Conservation (phyloP, 2,329 filamentous ascomycete species). For the Fusarium clavum region DNA sequence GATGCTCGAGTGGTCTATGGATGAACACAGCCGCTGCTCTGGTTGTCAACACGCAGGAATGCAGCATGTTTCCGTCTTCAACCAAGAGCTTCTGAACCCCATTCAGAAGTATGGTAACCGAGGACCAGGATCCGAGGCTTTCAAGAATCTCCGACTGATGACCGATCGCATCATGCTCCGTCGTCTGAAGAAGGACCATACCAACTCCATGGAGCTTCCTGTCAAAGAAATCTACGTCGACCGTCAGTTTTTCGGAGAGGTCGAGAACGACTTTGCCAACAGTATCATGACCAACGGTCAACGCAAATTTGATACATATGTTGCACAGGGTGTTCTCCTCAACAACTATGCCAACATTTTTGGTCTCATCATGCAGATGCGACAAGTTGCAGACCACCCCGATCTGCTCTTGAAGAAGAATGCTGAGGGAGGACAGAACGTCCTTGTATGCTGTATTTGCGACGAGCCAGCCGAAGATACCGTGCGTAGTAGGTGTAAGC, state of each 20-base stretch:
- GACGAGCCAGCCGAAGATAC: slow-evolving; percentile 97
- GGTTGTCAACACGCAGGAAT: slow-evolving; percentile 65
- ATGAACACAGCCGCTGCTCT: slow-evolving; percentile 76
- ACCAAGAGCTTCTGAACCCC: slow-evolving; percentile 93
- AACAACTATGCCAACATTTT: slow-evolving; percentile 99
- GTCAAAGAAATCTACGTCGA: slow-evolving; percentile 94
- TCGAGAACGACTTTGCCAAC: slow-evolving; percentile 93
- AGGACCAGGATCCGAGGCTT: slow-evolving; percentile 74
- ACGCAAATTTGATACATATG: slow-evolving; percentile 94
- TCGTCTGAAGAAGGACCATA: slow-evolving; percentile 93
- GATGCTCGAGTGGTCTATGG: slow-evolving; percentile 84
- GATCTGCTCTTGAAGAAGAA: slow-evolving; percentile 94
- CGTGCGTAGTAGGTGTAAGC: slow-evolving; percentile 89
- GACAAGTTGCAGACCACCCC: slow-evolving; percentile 95
- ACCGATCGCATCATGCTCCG: slow-evolving; percentile 96
- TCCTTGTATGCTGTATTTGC: slow-evolving; percentile 93
- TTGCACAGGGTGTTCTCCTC: slow-evolving; percentile 90
- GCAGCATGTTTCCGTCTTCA: slow-evolving; percentile 75
- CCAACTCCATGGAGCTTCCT: slow-evolving; percentile 93
- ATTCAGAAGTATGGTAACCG: slow-evolving; percentile 72
- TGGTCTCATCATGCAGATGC: slow-evolving; percentile 99
- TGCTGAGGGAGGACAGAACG: slow-evolving; percentile 85
- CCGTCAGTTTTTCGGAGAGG: slow-evolving; percentile 95
- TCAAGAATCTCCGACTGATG: slow-evolving; percentile 85
- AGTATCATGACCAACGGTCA: slow-evolving; percentile 95